A percentile compares a stretch with the other conserved stretches of the same genome.
Evolutionary conservation across 2,329 filamentous ascomycete genomes (phyloP).

Genomic region (Colletotrichum ledebouriae): DNA sequence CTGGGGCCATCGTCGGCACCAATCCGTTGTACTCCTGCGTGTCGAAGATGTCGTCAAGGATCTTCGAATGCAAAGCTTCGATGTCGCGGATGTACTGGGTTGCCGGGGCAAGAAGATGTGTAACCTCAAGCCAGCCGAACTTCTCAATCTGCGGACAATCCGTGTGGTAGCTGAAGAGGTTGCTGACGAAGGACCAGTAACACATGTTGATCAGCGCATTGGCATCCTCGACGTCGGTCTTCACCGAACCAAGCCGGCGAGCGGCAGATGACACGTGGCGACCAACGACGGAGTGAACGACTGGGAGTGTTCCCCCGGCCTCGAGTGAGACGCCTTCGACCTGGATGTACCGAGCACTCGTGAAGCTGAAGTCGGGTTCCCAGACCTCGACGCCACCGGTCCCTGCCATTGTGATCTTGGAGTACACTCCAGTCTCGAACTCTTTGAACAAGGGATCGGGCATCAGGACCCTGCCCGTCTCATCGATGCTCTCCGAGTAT

Average conservation of each 20-base stretch:
- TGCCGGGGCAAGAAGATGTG: slow-evolving; percentile 58
- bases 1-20: slow-evolving; percentile 61
- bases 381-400: slow-evolving; percentile 49
- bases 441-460: slow-evolving; percentile 55
- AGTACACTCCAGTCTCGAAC: slow-evolving; percentile 53
- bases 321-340: slow-evolving; percentile 53
- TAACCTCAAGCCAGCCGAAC: slow-evolving; percentile 63
- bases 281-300: slow-evolving; percentile 52
- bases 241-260: slow-evolving; percentile 52
- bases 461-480: slow-evolving; percentile 52
- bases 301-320: slow-evolving; percentile 47
- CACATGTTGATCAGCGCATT: slow-evolving; percentile 58
- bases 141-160: slow-evolving; percentile 63
- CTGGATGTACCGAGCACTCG: slow-evolving; percentile 57
- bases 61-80: slow-evolving; percentile 61
- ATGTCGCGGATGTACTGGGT: slow-evolving; percentile 62
- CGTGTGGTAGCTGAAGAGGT: slow-evolving; percentile 62
- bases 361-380: slow-evolving; percentile 58
- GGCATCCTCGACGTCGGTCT: slow-evolving; percentile 56
- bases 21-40: slow-evolving; percentile 59
- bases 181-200: slow-evolving; percentile 59
- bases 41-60: slow-evolving; percentile 60
- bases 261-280: slow-evolving; percentile 56
- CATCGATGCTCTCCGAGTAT: slow-evolving; percentile 47
- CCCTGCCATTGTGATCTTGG: slow-evolving; percentile 52